Evolutionary conservation across 1,284 basidiomycete genomes (phyloP).

Genomic region (Mycosarcoma mackinlayi): DNA sequence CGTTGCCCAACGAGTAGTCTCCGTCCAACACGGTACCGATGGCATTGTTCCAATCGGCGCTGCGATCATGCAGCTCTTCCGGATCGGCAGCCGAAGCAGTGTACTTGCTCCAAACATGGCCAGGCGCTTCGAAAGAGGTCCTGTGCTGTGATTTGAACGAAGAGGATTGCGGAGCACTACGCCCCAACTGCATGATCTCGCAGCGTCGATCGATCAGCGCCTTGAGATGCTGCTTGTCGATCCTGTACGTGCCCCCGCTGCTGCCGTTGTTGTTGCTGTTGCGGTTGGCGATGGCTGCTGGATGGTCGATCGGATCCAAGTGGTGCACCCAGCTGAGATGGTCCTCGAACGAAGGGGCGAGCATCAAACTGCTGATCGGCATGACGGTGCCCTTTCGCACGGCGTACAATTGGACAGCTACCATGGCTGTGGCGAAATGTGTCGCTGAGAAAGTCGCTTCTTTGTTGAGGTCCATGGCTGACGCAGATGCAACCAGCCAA

Average conservation of each 20-base stretch:
- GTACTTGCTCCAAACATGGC: constrained; percentile 25
- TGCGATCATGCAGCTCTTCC: constrained; percentile 27
- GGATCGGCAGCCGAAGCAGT: constrained; percentile 14
- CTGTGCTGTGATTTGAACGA: constrained; percentile 1
- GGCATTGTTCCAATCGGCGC: constrained; percentile 39
- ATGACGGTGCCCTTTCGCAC: constrained; percentile 44
- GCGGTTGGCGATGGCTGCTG: constrained; percentile 33
- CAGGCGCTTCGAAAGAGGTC: not conserved
- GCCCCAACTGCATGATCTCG: constrained; percentile 45
- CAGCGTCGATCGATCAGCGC: constrained; percentile 29
- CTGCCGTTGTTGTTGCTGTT: constrained; percentile 20
- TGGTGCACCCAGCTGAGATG: constrained; percentile 42
- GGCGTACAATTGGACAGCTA: constrained; percentile 38
- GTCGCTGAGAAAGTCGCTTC: constrained; percentile 14
- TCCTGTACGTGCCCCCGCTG: constrained; percentile 1
- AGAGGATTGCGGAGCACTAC: constrained; percentile 16
- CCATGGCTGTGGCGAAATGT: constrained; percentile 27
- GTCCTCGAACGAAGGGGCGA: constrained; percentile 26
- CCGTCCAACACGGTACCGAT: constrained; percentile 55
- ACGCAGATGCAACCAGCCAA: constrained; percentile 20
- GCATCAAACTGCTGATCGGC: constrained; percentile 31
- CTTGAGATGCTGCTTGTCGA: constrained; percentile 43
- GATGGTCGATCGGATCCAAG: constrained; percentile 33
- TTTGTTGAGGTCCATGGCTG: not conserved
- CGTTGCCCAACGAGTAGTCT: constrained; percentile 55